Evolutionary conservation across 345 rosid genomes (phyloP), one percentile per base, ranked within the genome.

Genomic region (Salix suchowensis): DNA sequence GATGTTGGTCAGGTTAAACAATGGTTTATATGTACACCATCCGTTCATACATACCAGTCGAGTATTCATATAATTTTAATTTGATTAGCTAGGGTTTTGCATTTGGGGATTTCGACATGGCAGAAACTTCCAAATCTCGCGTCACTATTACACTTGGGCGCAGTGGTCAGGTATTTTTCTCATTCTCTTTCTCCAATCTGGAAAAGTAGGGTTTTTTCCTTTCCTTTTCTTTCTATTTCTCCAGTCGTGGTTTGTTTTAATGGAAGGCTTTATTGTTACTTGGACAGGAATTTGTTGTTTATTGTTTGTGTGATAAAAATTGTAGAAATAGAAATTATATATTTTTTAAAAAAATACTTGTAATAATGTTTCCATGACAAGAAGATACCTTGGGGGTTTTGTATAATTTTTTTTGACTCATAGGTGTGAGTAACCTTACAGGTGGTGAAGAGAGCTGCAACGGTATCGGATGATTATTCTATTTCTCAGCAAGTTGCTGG

Each of bases 131-230:
- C 15, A 86, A 88, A 28, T 86, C 87, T 78, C 88, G 94, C 44
- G 88, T 93, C 72, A 91, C 98, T 40, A 91, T 95, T 26, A 93
- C 97, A 80, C 91, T 93, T 62, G 99, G 98, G 8, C 89, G 89
- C 74, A 76, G 88, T 66, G 92, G 96, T 46, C 97, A 91, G 98
- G 99, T 96, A 75, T 7, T 39, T n/a, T 74, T 62, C n/a, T 58
- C 12, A 30, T 72, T 37, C n/a, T 1, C 14, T 21, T 58, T 37
- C 30, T 26, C 2, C 7, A n/a, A 39, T 39, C 30, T 10, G 24
- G 24, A 21, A 19, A 60, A 14, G 26, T 68, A 69, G 68, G 67
- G 39, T 50, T 78, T 76, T 44, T 73, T 6, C 46, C 19, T 19
- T 1, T 55, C 24, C 32, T 4, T 3, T 50, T 75, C 46, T 42